These are phyloP conservation scores for Eimeria praecox DNA, from an alignment of 169 alveolate genomes.

Conservation along the genomic window DNA sequence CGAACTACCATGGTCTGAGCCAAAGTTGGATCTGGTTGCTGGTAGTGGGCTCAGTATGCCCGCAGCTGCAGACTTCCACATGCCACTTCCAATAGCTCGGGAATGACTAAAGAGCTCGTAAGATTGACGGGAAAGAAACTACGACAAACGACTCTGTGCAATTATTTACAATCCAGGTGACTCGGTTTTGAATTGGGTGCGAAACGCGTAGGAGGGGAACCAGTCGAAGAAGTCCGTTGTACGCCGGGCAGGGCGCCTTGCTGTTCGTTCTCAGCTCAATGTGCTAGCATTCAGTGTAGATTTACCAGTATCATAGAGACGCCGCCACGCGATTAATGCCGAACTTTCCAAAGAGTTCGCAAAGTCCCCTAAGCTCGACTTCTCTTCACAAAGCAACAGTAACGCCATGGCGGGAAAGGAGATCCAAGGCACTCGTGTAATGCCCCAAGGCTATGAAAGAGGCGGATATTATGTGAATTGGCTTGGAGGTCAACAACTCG, in stretches of 20 bases:
- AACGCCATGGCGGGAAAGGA: neutral
- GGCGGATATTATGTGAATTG: neutral
- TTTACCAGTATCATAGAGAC: neutral
- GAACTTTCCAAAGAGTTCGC: neutral
- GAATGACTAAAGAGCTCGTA: neutral
- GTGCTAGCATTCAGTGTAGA: neutral
- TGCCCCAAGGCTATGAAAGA: too few relatives aligned
- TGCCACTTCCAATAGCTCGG: neutral
- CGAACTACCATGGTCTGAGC: too few relatives aligned
- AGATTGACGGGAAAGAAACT: too few relatives aligned
- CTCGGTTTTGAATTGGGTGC: neutral
- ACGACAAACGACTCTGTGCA: too few relatives aligned
- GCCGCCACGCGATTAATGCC: neutral
- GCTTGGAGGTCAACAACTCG: too few relatives aligned
- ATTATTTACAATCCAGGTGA: too few relatives aligned
- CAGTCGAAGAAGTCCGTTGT: neutral
- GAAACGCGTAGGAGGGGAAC: neutral
- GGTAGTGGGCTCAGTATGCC: too few relatives aligned
- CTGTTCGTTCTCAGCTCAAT: neutral
- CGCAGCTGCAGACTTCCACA: too few relatives aligned
- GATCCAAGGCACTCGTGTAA: too few relatives aligned
- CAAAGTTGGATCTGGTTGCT: too few relatives aligned
- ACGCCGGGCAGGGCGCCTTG: neutral
- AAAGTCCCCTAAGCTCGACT: neutral
- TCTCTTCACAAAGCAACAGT: neutral